Base-by-base conservation (phyloP, 148 eudicot genomes). In the Amaranthus palmeri region DNA sequence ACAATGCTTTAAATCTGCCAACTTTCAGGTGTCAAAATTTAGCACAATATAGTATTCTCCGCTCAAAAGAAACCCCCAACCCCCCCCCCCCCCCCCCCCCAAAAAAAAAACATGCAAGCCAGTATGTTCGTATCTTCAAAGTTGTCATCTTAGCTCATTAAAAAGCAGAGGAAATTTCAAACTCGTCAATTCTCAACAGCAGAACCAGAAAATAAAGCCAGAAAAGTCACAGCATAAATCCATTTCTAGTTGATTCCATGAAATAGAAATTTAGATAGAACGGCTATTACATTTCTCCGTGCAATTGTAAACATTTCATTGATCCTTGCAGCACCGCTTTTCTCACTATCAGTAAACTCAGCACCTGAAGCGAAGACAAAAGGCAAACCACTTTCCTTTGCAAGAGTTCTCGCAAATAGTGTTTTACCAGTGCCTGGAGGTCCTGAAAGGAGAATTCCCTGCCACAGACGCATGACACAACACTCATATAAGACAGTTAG, bases 351-450 rank as follows among this genome's bases (percentile, higher is more conserved):
- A 54, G 90, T 87, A 75, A 93, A 93, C 88, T 93, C 98, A 42
- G 98, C 98, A 81, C 93, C 98, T 69, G 98, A 93, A 76, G 98
- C 98, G 77, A 88, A 93, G 43, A 93, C 96, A 76, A 93, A 90
- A 52, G 98, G 98, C 86, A 93, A 70, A 66, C 98, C 98, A 81
- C 98, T 86, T 85, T 90, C 83, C 71, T 93, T 88, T 68, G 98
- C 80, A 56, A 90, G 83, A 18, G 96, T 90, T 62, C 98, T 84
- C 0, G 98, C 98, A 80, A 93, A 93, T 54, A 90, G 90, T 58
- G 98, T 93, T 87, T 93, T 93, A 5, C 98, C 98, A 17, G 98
- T 93, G 58, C 98, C 98, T 46, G 98, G 98, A 63, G 98, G 96
- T 61, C 98, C 96, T 40, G 88, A 88, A 12, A 93, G 85, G 81